Base-by-base conservation (phyloP, 1,139 yeast genomes). In the Geotrichum restrictum region DNA sequence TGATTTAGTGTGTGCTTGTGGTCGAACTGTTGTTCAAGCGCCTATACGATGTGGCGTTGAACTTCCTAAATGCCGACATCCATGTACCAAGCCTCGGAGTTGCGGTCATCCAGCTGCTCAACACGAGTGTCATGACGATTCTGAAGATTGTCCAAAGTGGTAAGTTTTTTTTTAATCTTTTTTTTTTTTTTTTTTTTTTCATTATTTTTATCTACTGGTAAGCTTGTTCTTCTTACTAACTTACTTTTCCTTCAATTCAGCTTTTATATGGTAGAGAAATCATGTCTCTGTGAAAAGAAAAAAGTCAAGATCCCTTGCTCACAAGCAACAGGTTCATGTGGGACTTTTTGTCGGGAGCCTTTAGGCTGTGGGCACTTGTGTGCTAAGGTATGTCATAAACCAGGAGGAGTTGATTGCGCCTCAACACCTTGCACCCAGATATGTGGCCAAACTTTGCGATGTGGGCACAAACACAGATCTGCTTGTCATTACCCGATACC, bases 1-100 rank as follows among this genome's bases (percentile, higher is more conserved):
- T 27, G 97, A 89, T 65, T 72, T 88, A 60, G 77, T 82, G 1
- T 89, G 98, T 65, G 78, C 85, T 53, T 89, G 98, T 73, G 96
- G 97, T 1, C 76, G 78, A 56, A 89, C 97, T 0, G 75, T 84
- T 2, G 74, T 88, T 8, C 78, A 77, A 49, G 96, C 96, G 0
- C 98, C 98, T 0, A 89, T 88, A 8, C 74, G 96, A 59, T 89
- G 98, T 71, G 97, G 97, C 11, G 81, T 93, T 0, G 74, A 70
- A 45, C 66, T 82, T 29, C 85, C 93, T 5, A 74, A 74, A 5
- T 89, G 98, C 70, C 74, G 72, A 32, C 78, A 80, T 57, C 91
- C 80, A 57, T 89, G 97, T 69, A 70, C 72, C 2, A 73, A 88
- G 51, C 72, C 71, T 0, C 77, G 79, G 21, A 59, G 68, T 0